These are phyloP conservation scores for Eruca vesicaria DNA, from an alignment of 441 rosid species.

Conservation along the genomic window DNA sequence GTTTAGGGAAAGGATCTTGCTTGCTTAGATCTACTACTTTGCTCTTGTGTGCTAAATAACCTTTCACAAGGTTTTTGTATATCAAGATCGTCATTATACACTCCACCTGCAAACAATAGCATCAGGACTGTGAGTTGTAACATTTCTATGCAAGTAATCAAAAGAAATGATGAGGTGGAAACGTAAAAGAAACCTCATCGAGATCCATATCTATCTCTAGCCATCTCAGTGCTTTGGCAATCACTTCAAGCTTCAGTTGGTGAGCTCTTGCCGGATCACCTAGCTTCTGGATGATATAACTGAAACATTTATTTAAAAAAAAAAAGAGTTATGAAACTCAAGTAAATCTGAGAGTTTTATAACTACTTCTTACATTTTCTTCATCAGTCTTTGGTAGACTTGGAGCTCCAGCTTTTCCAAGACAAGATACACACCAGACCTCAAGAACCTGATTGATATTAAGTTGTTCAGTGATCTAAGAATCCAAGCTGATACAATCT, in stretches of 20 bases:
- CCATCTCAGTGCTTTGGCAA: constrained; percentile 87
- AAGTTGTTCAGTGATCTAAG: neutral
- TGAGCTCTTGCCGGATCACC: constrained; percentile 92
- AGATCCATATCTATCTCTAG: constrained; percentile 91
- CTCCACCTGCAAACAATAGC: constrained; percentile 60
- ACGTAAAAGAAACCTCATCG: constrained; percentile 64
- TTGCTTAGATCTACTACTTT: constrained; percentile 94
- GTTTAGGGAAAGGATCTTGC: constrained; percentile 90
- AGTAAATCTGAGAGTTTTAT: constrained; percentile 33
- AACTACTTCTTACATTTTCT: constrained; percentile 33
- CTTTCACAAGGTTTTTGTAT: constrained; percentile 85
- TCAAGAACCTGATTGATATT: constrained; percentile 54
- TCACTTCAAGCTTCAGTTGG: constrained; percentile 89
- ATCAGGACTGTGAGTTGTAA: constrained; percentile 2
- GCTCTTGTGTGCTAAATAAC: constrained; percentile 92
- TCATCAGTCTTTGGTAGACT: constrained; percentile 47
- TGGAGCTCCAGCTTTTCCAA: constrained; percentile 96
- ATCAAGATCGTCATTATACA: constrained; percentile 85
- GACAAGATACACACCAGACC: constrained; percentile 94
- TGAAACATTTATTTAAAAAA: constrained; percentile 36
- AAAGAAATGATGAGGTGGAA: neutral
- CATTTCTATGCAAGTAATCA: neutral
- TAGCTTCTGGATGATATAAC: constrained; percentile 81
- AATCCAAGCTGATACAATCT: neutral
- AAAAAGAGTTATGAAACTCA: neutral